Percentiles rank a stretch among this genome's conserved stretches.
Conservation (phyloP, 129 eudicot species). For the Flaveria sonorensis region DNA sequence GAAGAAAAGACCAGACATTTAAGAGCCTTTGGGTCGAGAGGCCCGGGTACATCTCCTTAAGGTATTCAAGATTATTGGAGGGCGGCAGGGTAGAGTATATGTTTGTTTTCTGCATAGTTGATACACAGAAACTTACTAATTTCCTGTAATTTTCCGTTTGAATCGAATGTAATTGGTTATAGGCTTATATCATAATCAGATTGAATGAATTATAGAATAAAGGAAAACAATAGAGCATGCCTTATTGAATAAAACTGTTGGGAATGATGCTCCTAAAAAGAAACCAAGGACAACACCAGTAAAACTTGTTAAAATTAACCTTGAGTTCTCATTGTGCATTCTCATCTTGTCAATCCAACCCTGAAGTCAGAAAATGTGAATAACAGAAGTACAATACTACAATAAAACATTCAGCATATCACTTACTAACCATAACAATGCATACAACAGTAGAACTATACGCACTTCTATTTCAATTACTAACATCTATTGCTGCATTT, state of each 20-base stretch:
- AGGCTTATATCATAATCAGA: background rate
- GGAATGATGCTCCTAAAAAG: slow-evolving; percentile 66
- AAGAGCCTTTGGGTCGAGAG: slow-evolving; percentile 67
- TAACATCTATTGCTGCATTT: background rate
- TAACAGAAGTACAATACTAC: background rate
- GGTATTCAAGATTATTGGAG: slow-evolving; percentile 47
- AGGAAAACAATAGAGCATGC: slow-evolving; percentile 32
- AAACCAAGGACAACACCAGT: slow-evolving; percentile 67
- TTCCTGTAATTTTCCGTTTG: background rate
- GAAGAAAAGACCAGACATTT: slow-evolving; percentile 65
- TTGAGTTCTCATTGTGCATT: slow-evolving; percentile 56
- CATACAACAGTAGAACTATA: background rate
- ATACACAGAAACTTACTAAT: background rate
- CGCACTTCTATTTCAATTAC: background rate
- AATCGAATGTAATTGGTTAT: background rate
- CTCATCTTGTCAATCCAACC: slow-evolving; percentile 31
- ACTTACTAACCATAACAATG: background rate
- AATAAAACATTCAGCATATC: background rate
- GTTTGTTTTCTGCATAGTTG: slow-evolving; percentile 37
- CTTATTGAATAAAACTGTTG: slow-evolving; percentile 51
- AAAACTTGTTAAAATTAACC: slow-evolving; percentile 60
- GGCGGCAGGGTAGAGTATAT: slow-evolving; percentile 38
- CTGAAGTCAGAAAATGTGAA: slow-evolving; percentile 23
- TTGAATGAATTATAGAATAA: background rate
- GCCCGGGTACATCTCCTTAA: slow-evolving; percentile 74